Evolutionary conservation across 2,329 filamentous ascomycete species (phyloP), one percentile per base, ranked within the genome.

Genomic region (Fusarium kyushuense): DNA sequence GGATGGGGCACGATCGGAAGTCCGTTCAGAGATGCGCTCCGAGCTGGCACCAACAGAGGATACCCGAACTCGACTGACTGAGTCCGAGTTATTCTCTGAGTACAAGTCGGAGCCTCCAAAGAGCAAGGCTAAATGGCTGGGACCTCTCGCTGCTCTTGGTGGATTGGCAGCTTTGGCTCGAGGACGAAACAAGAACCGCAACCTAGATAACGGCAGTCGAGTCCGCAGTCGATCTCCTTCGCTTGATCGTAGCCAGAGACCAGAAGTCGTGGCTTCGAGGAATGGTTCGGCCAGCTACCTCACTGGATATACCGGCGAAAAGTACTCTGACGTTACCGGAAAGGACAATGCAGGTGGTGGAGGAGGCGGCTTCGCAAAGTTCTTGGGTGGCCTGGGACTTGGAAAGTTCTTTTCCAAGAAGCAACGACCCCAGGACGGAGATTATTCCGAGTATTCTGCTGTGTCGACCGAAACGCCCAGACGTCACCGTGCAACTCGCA

Each of bases 371-470:
- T 84, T 91, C 69, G 85, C 88, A 76, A 86, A 86, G 72, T 87
- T 85, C 53, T 62, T 93, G 3, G 81, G 86, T 7, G 76, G 90
- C 3, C 42, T 70, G 11, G 91, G 90, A 19, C 89, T 86, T 10
- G 87, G 86, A 19, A 87, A 87, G 30, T 78, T 88, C 49, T 84
- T 86, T 73, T 86, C 87, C 63, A 82, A 84, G 57, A 83, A 84
- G 54, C 80, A 84, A 29, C 79, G 78, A 38, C 78, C 78, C 40
- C 78, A 82, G 23, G 87, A 89, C 48, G 87, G 90, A 46, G 86
- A 87, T 58, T 89, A 89, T 70, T 89, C 88, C 9, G 86, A 87
- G 61, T 89, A 89, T 70, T 89, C 88, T 14, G 87, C 86, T 5
- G 87, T 90, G 4, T 84, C 85, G 3, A 88, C 84, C 0, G 87